These are phyloP conservation scores for Gonium pectorale DNA, from an alignment of 139 green algal species.

Conservation along the genomic window DNA sequence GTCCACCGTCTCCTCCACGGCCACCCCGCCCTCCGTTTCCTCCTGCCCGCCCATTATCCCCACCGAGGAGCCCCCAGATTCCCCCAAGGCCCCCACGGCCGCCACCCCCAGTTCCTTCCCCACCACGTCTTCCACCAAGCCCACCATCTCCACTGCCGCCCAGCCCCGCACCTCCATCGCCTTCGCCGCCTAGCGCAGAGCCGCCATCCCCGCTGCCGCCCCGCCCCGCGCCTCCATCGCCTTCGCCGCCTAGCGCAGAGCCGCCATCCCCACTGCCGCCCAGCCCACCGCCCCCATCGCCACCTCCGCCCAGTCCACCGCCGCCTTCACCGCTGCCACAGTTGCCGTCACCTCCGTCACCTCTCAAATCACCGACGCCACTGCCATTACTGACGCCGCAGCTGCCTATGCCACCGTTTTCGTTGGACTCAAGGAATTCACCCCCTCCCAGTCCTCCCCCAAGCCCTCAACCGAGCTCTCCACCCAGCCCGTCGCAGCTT, in stretches of 20 bases:
- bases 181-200: neutral
- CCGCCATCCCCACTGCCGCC: neutral
- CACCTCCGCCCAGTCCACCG: neutral
- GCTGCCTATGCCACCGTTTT: neutral
- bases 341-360: neutral
- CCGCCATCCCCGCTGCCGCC: neutral
- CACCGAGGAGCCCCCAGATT: neutral
- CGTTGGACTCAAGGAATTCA: too few species aligned
- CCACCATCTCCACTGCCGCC: neutral
- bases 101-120: neutral
- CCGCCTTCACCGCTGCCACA: neutral
- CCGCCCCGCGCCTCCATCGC: neutral
- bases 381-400: neutral
- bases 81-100: neutral
- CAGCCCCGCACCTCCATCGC: neutral
- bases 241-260: neutral
- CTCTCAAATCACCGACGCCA: neutral
- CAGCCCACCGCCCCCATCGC: neutral
- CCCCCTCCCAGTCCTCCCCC: too few species aligned
- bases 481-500: neutral
- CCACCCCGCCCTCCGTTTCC: neutral
- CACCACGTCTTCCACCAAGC: neutral
- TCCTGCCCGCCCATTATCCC: too few species aligned
- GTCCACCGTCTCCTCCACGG: neutral
- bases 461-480: neutral